These are phyloP conservation scores for Hypomyces rosellus DNA, from an alignment of 2,329 filamentous ascomycete genomes.

Conservation along the genomic window DNA sequence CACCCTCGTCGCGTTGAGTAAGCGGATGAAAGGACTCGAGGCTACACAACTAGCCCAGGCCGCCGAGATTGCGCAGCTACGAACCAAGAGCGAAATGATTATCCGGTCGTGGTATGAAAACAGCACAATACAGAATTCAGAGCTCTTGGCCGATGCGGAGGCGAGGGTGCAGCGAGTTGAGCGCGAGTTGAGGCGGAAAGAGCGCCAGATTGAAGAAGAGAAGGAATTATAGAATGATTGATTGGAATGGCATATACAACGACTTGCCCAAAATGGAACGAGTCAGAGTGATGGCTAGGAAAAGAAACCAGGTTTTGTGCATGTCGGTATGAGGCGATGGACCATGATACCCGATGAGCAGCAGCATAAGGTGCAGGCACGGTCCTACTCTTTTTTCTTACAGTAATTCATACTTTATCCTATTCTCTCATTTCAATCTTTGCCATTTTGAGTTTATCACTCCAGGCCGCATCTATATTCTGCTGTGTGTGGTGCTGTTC, in stretches of 20 bases:
- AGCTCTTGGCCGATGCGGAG: constrained; percentile 66
- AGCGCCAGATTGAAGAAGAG: constrained; percentile 51
- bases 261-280: too few relatives aligned
- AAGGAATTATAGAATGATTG: constrained; percentile 19
- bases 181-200: constrained; percentile 56
- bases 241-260: too few relatives aligned
- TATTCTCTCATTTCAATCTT: background rate
- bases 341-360: background rate
- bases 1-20: constrained; percentile 50
- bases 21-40: constrained; percentile 56
- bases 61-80: constrained; percentile 56
- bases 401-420: background rate
- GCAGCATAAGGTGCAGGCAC: background rate
- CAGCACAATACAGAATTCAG: constrained; percentile 60
- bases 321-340: constrained; percentile 5
- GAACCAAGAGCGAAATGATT: constrained; percentile 54
- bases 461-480: background rate
- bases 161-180: constrained; percentile 60
- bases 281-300: too few relatives aligned
- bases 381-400: background rate
- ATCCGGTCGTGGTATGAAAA: constrained; percentile 69
- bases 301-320: too few relatives aligned
- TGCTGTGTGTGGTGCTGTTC: background rate
- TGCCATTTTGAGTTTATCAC: background rate
- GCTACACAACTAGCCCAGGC: constrained; percentile 56